Base-by-base conservation (phyloP, 2,329 filamentous ascomycete species). In the Teratosphaeriaceae sp. region DNA sequence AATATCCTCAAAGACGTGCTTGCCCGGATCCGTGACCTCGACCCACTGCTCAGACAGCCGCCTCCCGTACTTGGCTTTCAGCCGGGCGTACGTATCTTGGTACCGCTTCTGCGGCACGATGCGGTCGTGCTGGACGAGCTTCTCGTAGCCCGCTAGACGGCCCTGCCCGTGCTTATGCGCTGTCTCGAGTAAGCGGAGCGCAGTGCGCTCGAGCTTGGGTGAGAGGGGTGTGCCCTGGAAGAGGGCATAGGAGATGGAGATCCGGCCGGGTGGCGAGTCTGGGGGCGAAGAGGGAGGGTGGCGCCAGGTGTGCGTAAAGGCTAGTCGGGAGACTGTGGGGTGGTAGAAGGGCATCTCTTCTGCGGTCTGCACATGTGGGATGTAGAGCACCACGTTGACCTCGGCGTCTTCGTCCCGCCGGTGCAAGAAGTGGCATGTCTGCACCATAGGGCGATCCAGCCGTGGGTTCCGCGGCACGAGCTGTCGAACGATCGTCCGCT, bases 1-100 rank as follows among this genome's bases (percentile, higher is more conserved):
- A 16, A 98, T 68, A 60, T 97, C 90, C 61, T 98, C 92, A 64
- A 96, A 97, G 2, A 97, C 88, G 59, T 97, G 89, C 63, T 97
- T 98, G n/a, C 72, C 72, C 0, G 89, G 86, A 59, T 94, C 88
- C 0, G 89, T 97, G 40, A 76, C 76, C 67, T 97, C 92, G 13
- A 80, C 81, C 92, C 90, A 98, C 1, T 66, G 69, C n/a, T 77
- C 65, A 12, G 88, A 82, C 11, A 98, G 68, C 1, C 65, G 57
- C 16, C 78, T 75, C 1, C 87, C 88, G 60, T 97, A 88, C 54
- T 78, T 84, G 41, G 78, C 70, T 66, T 97, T 97, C 5, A 98
- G 74, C 15, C 73, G 71, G 0, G 82, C 74, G 61, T 96, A 97
- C 0, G 83, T 89, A 56, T 89, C 79, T 61, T 97, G 90, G 41